phyloP scores from a whole-genome alignment of 2,329 filamentous ascomycete species.

The Aspergillus sp. region DNA sequence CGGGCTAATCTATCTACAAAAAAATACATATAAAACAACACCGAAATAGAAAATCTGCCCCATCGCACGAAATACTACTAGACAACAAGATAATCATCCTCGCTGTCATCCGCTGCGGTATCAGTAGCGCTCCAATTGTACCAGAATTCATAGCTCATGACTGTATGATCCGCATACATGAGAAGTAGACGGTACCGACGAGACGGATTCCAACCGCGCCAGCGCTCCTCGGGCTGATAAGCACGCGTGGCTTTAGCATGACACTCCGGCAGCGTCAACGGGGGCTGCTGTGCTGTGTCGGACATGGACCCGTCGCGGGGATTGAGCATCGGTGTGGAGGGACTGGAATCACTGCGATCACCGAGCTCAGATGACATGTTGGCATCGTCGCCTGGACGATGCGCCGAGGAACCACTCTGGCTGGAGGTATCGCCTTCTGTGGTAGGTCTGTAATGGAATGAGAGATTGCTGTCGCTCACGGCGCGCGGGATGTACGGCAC shows the following conservation, averaged over 20 bases:
- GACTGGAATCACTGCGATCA: not conserved
- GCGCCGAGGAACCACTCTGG: not conserved
- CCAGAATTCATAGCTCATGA: constrained; percentile 60
- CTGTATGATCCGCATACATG: constrained; percentile 54
- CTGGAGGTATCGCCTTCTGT: constrained; percentile 2
- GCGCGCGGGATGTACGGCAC: constrained; percentile 30
- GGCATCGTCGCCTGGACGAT: not conserved
- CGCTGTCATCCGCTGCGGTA: constrained; percentile 7
- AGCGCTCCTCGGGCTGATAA: constrained; percentile 34
- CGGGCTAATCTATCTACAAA: not conserved
- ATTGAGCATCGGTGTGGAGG: not conserved
- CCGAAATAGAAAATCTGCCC: not conserved
- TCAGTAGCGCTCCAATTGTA: constrained; percentile 34
- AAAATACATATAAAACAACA: not conserved
- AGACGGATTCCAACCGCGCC: constrained; percentile 40
- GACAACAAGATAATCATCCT: constrained; percentile 16
- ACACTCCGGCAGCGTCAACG: constrained; percentile 30
- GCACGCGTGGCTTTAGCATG: constrained; percentile 31
- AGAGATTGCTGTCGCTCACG: constrained; percentile 15
- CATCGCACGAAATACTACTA: not conserved
- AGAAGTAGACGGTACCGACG: constrained; percentile 54
- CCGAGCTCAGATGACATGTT: not conserved
- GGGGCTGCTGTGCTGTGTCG: not conserved
- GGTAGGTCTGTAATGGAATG: constrained; percentile 19
- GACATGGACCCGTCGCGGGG: constrained; percentile 4